Base-by-base conservation (phyloP, 805 yeast genomes). In the Saccharomycopsis sp. region DNA sequence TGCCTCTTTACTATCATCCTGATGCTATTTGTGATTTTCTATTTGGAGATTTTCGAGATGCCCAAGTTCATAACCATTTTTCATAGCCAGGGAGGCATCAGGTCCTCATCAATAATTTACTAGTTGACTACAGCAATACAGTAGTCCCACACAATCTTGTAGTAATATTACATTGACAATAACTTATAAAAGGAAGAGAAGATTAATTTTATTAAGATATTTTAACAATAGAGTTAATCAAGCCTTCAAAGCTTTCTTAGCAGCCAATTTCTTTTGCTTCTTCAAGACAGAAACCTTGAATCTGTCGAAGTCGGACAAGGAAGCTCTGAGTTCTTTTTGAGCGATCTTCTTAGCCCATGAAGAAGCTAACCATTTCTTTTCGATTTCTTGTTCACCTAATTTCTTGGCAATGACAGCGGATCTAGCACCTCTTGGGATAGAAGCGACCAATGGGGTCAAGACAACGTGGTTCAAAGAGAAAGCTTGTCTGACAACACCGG, bases 261-360 rank as follows among this genome's bases (percentile, higher is more conserved):
- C 93, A 79, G 91, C 89, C 77, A 78, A 87, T 82, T 91, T 88
- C 82, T 89, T 90, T 85, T 96, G 97, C 86, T 93, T 94, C 88
- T 88, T 94, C 78, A 91, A 85, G 71, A 91, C 96, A 78, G 88
- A 76, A 71, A 93, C 99, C 85, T 93, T 97, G 97, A 94, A 94
- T 86, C 99, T 92, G 84, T 94, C 97, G 73, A 94, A 94, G 81
- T 94, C 99, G 70, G 93, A 75, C 78, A 96, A 87, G 75, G 86
- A 81, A 72, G 96, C 79, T 85, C 99, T 89, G 79, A 86, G 89
- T 79, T 87, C 86, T 80, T 89, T 90, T 79, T 89, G 87, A 75
- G 96, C 97, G 73, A 94, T 87, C 84, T 91, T 92, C 88, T 93
- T 89, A 74, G 99, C 97, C 97, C 97, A 91, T 58, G 97, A 76